Conservation (phyloP, 208 protist genomes). For the Leishmania tarentolae region DNA sequence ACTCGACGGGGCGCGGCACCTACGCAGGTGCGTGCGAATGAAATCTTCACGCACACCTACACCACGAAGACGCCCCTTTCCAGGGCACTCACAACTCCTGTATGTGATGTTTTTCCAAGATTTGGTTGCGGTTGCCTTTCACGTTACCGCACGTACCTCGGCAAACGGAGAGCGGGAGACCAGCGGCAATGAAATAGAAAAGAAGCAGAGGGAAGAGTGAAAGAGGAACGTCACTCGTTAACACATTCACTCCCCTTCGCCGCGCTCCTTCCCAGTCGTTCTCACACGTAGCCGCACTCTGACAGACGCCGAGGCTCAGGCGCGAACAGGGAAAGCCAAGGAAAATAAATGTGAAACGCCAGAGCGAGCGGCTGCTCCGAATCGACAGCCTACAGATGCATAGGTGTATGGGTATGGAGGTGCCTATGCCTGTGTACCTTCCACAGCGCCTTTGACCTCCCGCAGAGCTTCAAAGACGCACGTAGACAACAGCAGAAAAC, state of each 20-base stretch:
- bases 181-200: background rate
- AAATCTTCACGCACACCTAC: background rate
- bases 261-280: background rate
- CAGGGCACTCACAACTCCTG: background rate
- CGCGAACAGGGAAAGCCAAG: too few relatives aligned
- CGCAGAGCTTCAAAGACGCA: background rate
- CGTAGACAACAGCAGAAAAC: background rate
- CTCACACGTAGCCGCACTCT: background rate
- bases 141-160: background rate
- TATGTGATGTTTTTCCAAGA: background rate
- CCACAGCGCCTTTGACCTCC: background rate
- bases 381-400: background rate
- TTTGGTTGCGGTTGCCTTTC: background rate
- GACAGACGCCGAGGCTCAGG: background rate
- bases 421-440: background rate
- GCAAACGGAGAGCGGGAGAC: background rate
- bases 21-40: background rate
- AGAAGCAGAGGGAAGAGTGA: background rate
- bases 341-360: too few relatives aligned
- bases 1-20: too few relatives aligned
- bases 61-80: background rate
- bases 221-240: background rate
- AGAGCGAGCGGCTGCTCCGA: too few relatives aligned
- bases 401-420: background rate
- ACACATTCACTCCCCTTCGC: too few relatives aligned